Conservation (phyloP, 2,329 filamentous ascomycete genomes). For the Tricladium varicosporioides region DNA sequence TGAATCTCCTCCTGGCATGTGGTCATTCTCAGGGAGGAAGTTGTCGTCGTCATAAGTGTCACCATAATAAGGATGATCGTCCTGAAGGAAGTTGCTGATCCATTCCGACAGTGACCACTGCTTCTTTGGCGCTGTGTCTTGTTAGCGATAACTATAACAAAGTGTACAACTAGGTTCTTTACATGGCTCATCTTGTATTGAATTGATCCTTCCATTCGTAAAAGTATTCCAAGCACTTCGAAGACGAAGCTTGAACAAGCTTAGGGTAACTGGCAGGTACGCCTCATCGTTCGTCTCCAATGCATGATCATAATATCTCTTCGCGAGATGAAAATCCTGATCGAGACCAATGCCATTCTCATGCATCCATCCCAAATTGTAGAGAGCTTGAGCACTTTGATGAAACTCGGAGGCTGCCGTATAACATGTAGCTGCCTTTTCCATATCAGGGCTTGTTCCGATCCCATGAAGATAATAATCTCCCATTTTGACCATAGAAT, state of each 20-base stretch:
- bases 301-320: constrained; percentile 92
- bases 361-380: constrained; percentile 99
- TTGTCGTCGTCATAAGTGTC: constrained; percentile 49
- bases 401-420: constrained; percentile 87
- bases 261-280: constrained; percentile 88
- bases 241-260: constrained; percentile 77
- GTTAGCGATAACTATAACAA: constrained; percentile 29
- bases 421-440: constrained; percentile 92
- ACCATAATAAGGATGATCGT: constrained; percentile 57
- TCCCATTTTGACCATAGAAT: constrained; percentile 95
- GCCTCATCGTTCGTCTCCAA: constrained; percentile 90
- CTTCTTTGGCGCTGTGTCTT: constrained; percentile 58
- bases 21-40: constrained; percentile 47
- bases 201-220: constrained; percentile 86
- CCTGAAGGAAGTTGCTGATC: constrained; percentile 80
- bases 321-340: constrained; percentile 96
- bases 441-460: constrained; percentile 67
- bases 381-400: constrained; percentile 90
- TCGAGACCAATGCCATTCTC: constrained; percentile 91
- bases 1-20: constrained; percentile 53
- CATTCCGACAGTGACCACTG: constrained; percentile 81
- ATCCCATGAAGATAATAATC: constrained; percentile 91
- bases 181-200: constrained; percentile 87
- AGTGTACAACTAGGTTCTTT: constrained; percentile 37
- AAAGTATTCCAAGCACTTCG: constrained; percentile 94